Evolutionary conservation across 1,284 basidiomycete species (phyloP), one percentile per base, ranked within the genome.

Genomic region (Austroboletus novae-zelandiae): DNA sequence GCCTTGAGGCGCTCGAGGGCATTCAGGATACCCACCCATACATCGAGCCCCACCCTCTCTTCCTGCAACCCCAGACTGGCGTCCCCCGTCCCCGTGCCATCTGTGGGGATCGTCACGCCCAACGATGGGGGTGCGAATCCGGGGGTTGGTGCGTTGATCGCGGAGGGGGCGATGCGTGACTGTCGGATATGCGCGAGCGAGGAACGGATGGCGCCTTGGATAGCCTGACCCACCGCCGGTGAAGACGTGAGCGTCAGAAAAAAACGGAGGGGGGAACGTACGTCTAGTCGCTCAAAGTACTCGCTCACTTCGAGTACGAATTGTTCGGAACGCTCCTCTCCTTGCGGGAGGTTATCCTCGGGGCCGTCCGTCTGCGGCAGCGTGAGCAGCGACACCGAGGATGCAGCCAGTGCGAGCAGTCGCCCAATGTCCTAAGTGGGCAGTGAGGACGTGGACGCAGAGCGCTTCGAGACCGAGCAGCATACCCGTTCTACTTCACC

Each of bases 261-360:
- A 49, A 23, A 23, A 23, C 3, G 5, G 20, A 23, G 13, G 15
- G 17, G 18, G 17, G 29, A 23, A 75, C 83, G 58, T 61, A 91
- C 89, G 64, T 91, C 84, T 9, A 91, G 74, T 25, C 83, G 81
- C 57, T 90, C 82, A 63, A 91, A 91, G 67, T 90, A 91, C 62
- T 89, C 86, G 69, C 82, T 86, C 44, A 87, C 86, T 72, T 90
- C 86, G 40, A 86, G 73, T 40, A 91, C 88, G 58, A 91, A 91
- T 61, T 89, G 84, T 59, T 91, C 89, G 11, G 86, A 88, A 37
- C 89, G 76, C 66, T 91, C 89, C 54, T 86, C 88, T 31, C 86
- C 87, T 60, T 87, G 84, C 2, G 89, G 87, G 9, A 89, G 74
- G 44, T 72, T 73, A 47, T 85, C 83, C 13, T 79, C 79, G 4